Evolutionary conservation across 371 early-diverging fungal species (phyloP), one percentile per base, ranked within the genome.

Genomic region (Circinella minor): DNA sequence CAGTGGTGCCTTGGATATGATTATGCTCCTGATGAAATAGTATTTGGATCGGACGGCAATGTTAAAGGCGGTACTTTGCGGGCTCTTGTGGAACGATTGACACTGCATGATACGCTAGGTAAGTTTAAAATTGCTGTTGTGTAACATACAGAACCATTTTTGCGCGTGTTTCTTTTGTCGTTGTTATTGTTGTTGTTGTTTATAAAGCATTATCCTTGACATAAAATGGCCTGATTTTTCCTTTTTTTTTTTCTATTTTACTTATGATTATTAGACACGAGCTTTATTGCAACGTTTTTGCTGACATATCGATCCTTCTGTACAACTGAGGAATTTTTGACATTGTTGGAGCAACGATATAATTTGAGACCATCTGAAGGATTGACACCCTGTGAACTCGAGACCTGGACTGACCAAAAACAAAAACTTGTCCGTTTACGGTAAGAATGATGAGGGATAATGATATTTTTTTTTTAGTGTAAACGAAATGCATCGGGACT

Each of bases 251-350:
- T 34, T 15, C 4, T n/a, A n/a, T n/a, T n/a, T n/a, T n/a, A n/a
- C 54, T 55, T 63, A 38, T 47, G 13, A 15, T 67, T 61, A 38
- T 48, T 82, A 73, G 96, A 98, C 67, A 82, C 90, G 61, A 86
- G 87, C 63, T 96, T 92, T 78, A 88, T 90, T 57, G 87, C 88
- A 46, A 91, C 91, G 3, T 96, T 98, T 77, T 75, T 98, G 77
- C 83, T 98, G 73, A 95, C 95, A 7, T 96, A 95, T 82, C 89
- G 93, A 57, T 91, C 93, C 14, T 97, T 97, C 73, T 86, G 90
- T 34, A 89, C 92, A 8, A 88, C 96, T 0, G 84, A 84, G 15
- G 90, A 94, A 71, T 83, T 97, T 54, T 85, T 97, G 38, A 79
- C 82, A 9, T 70, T 87, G 8, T 77, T 97, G 60, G 85, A 90